Conservation (phyloP, 257 asterid genomes). For the Solanum chilense region DNA sequence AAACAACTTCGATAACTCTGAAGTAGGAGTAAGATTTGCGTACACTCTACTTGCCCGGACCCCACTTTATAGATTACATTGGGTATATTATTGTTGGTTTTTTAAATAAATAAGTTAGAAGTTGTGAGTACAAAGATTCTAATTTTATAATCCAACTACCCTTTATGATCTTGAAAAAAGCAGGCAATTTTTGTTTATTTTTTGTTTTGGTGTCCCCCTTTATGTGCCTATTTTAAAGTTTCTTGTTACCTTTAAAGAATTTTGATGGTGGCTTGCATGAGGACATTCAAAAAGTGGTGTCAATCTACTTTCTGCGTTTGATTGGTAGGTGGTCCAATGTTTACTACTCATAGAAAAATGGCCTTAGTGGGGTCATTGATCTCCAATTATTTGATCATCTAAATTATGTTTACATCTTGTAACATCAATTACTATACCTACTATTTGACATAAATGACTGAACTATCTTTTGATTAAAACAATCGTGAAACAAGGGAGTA, state of each 20-base stretch:
- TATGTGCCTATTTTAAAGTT: background rate
- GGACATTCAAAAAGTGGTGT: slow-evolving; percentile 30
- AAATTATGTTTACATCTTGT: slow-evolving; percentile 5
- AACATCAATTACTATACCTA: slow-evolving; percentile 7
- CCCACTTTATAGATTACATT: background rate
- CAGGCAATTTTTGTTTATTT: background rate
- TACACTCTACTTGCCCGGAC: too few species aligned
- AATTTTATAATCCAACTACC: background rate
- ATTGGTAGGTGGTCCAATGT: slow-evolving; percentile 29
- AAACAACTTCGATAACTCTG: background rate
- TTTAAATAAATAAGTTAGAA: background rate
- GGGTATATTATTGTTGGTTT: background rate
- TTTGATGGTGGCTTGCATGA: slow-evolving; percentile 10
- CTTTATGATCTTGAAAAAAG: background rate
- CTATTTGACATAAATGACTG: slow-evolving; percentile 11
- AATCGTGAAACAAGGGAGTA: background rate
- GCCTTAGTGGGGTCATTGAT: slow-evolving; percentile 6
- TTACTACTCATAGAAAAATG: slow-evolving; percentile 13
- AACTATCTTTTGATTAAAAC: background rate
- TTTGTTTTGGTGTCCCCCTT: background rate
- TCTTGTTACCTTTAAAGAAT: background rate
- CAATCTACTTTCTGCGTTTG: slow-evolving; percentile 12
- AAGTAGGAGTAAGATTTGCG: background rate
- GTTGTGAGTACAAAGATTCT: background rate
- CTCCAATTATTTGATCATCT: slow-evolving; percentile 13